Conservation (phyloP, 1,284 basidiomycete species). For the Athelia sp. region DNA sequence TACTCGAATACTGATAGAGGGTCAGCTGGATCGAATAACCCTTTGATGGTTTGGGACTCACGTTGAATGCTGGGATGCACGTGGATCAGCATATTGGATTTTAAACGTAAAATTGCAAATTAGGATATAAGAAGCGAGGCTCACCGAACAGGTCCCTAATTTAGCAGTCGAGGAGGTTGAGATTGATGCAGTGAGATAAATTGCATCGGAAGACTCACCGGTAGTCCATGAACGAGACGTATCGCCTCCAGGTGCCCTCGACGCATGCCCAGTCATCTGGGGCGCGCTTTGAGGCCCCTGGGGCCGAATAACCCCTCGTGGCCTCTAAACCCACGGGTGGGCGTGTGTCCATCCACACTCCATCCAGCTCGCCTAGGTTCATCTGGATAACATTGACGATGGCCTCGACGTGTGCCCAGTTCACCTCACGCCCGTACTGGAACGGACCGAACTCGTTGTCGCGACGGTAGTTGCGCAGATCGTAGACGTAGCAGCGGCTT, state of each 20-base stretch:
- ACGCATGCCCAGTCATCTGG: conserved; percentile 64
- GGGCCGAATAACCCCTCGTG: conserved; percentile 46
- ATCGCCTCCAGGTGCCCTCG: conserved; percentile 63
- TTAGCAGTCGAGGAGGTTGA: conserved; percentile 1
- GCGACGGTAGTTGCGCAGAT: conserved; percentile 50
- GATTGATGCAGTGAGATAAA: neutral
- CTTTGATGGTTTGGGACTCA: conserved; percentile 29
- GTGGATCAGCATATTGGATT: conserved; percentile 4
- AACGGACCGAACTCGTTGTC: conserved; percentile 57
- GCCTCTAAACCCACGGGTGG: conserved; percentile 48
- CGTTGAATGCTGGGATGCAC: conserved; percentile 51
- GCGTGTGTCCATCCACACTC: conserved; percentile 27
- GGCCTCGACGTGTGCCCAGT: conserved; percentile 60
- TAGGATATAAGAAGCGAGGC: conserved; percentile 15
- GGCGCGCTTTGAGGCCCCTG: conserved; percentile 26
- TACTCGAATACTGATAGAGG: conserved; percentile 29
- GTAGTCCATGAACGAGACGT: conserved; percentile 74
- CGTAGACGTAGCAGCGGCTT: conserved; percentile 56
- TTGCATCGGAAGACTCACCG: conserved; percentile 34
- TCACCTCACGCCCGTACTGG: conserved; percentile 31
- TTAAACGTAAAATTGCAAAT: conserved; percentile 4
- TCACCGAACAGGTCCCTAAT: conserved; percentile 56
- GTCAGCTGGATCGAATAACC: conserved; percentile 6
- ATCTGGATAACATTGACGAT: conserved; percentile 52
- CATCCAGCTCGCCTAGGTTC: conserved; percentile 50